phyloP scores from a whole-genome alignment of 257 asterid species.

The Solanum okadae region DNA sequence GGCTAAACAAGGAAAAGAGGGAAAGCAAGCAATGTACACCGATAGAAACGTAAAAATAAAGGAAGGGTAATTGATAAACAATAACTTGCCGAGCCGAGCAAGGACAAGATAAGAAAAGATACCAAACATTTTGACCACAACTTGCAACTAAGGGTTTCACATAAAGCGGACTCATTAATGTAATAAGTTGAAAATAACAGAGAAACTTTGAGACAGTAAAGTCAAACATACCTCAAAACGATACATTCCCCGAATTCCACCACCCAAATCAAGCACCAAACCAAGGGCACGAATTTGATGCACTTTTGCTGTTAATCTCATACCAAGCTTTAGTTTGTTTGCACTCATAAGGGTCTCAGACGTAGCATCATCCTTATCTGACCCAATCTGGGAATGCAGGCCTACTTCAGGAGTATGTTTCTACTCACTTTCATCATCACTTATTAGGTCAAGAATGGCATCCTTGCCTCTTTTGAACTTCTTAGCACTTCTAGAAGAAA shows the following conservation, averaged over 20 bases:
- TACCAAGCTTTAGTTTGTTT: constrained; percentile 65
- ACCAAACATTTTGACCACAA: not conserved
- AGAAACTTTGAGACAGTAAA: not conserved
- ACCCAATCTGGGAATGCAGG: not conserved
- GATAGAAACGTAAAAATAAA: not conserved
- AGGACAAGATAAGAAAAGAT: not conserved
- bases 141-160: not conserved
- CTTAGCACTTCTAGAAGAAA: constrained; percentile 1
- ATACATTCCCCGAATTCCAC: constrained; percentile 72
- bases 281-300: constrained; percentile 78
- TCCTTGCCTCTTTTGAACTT: not conserved
- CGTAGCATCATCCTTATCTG: constrained; percentile 13
- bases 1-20: not conserved
- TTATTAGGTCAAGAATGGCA: not conserved
- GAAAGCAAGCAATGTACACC: not conserved
- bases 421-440: constrained; percentile 5
- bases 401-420: not conserved
- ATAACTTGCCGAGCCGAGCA: not conserved
- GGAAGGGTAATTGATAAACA: not conserved
- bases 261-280: constrained; percentile 84
- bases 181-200: not conserved
- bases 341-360: constrained; percentile 30
- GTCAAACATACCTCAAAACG: constrained; percentile 63
- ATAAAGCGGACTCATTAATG: not conserved
- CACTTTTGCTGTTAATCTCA: constrained; percentile 61